phyloP scores from a whole-genome alignment of 148 eudicot species.

The Rhododendron williamsianum region DNA sequence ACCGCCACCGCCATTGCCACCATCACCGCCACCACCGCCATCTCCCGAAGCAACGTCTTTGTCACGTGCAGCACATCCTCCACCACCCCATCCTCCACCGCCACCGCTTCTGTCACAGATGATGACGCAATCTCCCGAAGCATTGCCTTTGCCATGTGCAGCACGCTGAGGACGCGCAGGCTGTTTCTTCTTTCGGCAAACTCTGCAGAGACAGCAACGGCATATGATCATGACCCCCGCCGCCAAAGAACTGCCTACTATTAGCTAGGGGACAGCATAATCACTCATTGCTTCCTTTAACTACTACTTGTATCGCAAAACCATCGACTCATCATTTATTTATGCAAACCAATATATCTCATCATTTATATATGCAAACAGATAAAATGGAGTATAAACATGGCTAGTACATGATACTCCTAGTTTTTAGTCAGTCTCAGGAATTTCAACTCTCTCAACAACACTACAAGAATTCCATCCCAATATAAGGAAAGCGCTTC shows the following conservation, averaged over 20 bases:
- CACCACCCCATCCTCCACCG: no score
- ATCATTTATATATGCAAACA: no score
- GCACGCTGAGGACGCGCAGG: background rate
- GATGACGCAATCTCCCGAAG: no score
- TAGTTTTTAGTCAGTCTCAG: background rate
- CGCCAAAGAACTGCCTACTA: slow-evolving; percentile 10
- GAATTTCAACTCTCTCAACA: background rate
- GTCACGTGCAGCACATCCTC: no score
- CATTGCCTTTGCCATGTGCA: background rate
- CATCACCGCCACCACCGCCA: no score
- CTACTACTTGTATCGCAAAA: background rate
- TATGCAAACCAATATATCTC: no score
- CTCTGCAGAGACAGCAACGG: slow-evolving; percentile 5
- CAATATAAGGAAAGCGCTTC: no score
- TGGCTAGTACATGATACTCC: background rate
- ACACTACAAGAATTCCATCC: background rate
- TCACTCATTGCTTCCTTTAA: background rate
- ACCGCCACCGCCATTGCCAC: background rate
- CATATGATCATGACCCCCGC: background rate
- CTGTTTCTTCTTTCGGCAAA: slow-evolving; percentile 4
- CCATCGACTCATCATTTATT: background rate
- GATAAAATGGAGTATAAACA: no score
- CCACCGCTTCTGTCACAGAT: no score
- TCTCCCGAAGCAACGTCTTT: no score
- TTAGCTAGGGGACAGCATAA: slow-evolving; percentile 8